These are phyloP conservation scores for Talaromyces albobiverticillius DNA, from an alignment of 2,329 filamentous ascomycete species.

Conservation along the genomic window DNA sequence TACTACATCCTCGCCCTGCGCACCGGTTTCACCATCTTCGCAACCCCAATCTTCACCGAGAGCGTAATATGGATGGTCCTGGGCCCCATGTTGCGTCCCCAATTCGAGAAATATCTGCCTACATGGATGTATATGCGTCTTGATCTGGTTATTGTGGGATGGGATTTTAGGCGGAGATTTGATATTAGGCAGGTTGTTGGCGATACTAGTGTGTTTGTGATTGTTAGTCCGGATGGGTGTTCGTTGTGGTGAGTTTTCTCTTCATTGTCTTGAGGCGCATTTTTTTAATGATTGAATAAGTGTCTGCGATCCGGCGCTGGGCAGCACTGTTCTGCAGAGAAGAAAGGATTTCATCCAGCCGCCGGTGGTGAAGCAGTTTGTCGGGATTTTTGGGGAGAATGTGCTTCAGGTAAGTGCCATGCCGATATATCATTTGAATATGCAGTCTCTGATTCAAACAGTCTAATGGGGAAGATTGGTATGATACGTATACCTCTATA, in stretches of 20 bases:
- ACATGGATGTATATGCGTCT: slow-evolving; percentile 22
- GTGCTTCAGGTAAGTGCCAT: slow-evolving; percentile 27
- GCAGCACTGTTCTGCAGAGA: slow-evolving; percentile 28
- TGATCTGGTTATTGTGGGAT: slow-evolving; percentile 28
- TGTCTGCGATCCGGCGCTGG: slow-evolving; percentile 31
- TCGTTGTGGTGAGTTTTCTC: slow-evolving; percentile 15
- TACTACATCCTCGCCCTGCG: slow-evolving; percentile 26
- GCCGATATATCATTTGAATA: neutral
- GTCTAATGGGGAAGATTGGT: slow-evolving; percentile 30
- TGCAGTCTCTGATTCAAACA: slow-evolving; percentile 11
- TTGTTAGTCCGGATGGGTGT: slow-evolving; percentile 29
- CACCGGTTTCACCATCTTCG: slow-evolving; percentile 24
- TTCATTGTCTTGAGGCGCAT: neutral
- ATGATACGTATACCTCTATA: slow-evolving; percentile 6
- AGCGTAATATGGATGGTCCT: slow-evolving; percentile 29
- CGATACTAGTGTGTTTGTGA: slow-evolving; percentile 28
- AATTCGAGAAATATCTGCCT: slow-evolving; percentile 22
- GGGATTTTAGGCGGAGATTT: slow-evolving; percentile 30
- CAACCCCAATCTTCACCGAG: slow-evolving; percentile 22
- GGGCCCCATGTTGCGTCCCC: slow-evolving; percentile 15
- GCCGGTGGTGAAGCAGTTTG: slow-evolving; percentile 23
- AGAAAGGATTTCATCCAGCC: slow-evolving; percentile 35
- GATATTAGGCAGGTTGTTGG: slow-evolving; percentile 23
- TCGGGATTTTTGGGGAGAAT: slow-evolving; percentile 35
- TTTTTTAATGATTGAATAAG: slow-evolving; percentile 8